Conservation (phyloP, 2,329 filamentous ascomycete species). For the Aspergillus tubingensis region DNA sequence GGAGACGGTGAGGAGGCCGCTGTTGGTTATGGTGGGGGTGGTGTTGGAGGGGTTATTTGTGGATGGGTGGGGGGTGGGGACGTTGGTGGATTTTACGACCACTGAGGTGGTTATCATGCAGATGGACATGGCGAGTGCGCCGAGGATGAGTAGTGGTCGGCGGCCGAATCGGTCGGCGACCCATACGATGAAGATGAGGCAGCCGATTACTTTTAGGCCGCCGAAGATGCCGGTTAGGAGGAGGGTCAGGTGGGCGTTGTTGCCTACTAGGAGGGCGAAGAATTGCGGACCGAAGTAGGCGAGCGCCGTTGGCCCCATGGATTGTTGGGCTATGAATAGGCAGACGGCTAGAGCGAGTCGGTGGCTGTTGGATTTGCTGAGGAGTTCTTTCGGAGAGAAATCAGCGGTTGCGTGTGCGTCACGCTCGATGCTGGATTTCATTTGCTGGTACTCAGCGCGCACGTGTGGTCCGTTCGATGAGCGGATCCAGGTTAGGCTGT, state of each 20-base stretch:
- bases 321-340: slow-evolving; percentile 56
- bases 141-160: slow-evolving; percentile 53
- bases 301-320: slow-evolving; percentile 57
- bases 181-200: slow-evolving; percentile 55
- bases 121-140: slow-evolving; percentile 47
- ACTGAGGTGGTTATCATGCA: slow-evolving; percentile 52
- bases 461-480: slow-evolving; percentile 42
- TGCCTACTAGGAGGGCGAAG: slow-evolving; percentile 54
- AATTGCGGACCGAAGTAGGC: slow-evolving; percentile 60
- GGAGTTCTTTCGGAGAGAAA: slow-evolving; percentile 48
- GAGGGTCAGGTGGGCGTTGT: slow-evolving; percentile 48
- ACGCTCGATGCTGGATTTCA: slow-evolving; percentile 49
- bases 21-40: slow-evolving; percentile 44
- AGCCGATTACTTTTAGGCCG: slow-evolving; percentile 55
- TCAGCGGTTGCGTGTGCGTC: slow-evolving; percentile 50
- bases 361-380: slow-evolving; percentile 49
- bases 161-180: slow-evolving; percentile 56
- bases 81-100: slow-evolving; percentile 48
- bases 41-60: neutral
- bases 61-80: slow-evolving; percentile 23
- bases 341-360: slow-evolving; percentile 48
- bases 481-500: slow-evolving; percentile 56
- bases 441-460: slow-evolving; percentile 53
- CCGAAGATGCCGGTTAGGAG: slow-evolving; percentile 58
- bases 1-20: slow-evolving; percentile 54